A percentile compares a stretch with the other conserved stretches of the same genome.
Conservation (phyloP, 1,284 basidiomycete species). For the Boletus smithii region DNA sequence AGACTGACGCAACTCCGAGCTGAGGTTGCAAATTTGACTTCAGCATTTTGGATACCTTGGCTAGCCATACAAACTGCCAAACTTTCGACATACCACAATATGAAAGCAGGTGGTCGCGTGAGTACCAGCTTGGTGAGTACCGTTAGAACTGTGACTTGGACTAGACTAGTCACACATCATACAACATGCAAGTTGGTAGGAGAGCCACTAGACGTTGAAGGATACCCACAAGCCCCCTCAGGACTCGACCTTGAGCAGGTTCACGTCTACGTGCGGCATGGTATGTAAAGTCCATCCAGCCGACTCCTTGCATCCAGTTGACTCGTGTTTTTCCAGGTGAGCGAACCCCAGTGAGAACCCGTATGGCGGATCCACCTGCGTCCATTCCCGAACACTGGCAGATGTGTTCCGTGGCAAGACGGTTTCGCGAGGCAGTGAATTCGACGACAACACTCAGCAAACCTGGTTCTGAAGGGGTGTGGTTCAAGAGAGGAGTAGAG, state of each 20-base stretch:
- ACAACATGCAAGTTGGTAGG: constrained; percentile 30
- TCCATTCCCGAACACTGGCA: constrained; percentile 69
- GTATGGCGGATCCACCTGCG: constrained; percentile 58
- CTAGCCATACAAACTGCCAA: neutral
- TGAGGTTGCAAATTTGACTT: neutral
- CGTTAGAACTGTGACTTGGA: neutral
- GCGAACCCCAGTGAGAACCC: constrained; percentile 66
- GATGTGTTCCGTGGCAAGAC: constrained; percentile 58
- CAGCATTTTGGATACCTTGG: neutral
- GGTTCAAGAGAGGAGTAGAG: constrained; percentile 51
- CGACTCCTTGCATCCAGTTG: neutral
- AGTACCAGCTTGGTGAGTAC: constrained; percentile 15
- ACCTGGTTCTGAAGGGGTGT: constrained; percentile 29
- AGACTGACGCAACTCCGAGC: neutral
- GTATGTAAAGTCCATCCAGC: constrained; percentile 38
- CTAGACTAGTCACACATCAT: neutral
- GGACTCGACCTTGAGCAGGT: constrained; percentile 65
- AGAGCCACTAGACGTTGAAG: constrained; percentile 53
- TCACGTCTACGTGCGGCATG: constrained; percentile 71
- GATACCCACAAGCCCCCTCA: constrained; percentile 56
- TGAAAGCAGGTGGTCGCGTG: constrained; percentile 5
- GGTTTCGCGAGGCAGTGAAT: constrained; percentile 50
- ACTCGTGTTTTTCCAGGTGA: constrained; percentile 49
- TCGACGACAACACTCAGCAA: constrained; percentile 20
- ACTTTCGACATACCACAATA: neutral